Conservation (phyloP, 352 stramenopile species). For the Phytophthora kernoviae region DNA sequence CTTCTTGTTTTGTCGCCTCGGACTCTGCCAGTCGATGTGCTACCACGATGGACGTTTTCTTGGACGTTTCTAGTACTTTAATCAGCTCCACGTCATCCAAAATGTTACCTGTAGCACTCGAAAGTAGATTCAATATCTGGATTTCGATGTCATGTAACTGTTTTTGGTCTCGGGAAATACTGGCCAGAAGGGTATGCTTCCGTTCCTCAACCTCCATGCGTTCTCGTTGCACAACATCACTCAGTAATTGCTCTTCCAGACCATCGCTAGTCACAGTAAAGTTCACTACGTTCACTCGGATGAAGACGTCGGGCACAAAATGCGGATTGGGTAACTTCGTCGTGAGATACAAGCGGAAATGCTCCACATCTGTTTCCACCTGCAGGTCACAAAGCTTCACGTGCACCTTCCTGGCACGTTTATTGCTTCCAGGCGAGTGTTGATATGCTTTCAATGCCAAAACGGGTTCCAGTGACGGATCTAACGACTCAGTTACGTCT, state of each 20-base stretch:
- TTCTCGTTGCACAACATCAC: constrained; percentile 88
- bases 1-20: constrained; percentile 59
- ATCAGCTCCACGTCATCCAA: constrained; percentile 91
- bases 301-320: constrained; percentile 92
- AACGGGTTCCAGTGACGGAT: constrained; percentile 63
- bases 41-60: constrained; percentile 67
- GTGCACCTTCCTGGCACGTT: neutral
- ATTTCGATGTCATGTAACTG: constrained; percentile 92
- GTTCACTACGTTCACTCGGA: constrained; percentile 94
- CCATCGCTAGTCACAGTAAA: constrained; percentile 93
- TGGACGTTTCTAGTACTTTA: constrained; percentile 62
- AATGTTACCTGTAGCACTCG: constrained; percentile 88
- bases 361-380: constrained; percentile 68
- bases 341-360: constrained; percentile 91
- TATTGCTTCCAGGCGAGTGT: constrained; percentile 6
- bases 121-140: constrained; percentile 89
- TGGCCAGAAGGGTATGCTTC: constrained; percentile 84
- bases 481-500: constrained; percentile 54
- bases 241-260: constrained; percentile 90
- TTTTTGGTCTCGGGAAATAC: constrained; percentile 90
- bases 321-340: constrained; percentile 93
- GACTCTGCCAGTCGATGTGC: constrained; percentile 59
- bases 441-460: constrained; percentile 32
- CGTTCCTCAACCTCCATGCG: constrained; percentile 86
- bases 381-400: constrained; percentile 80